Evolutionary conservation across 495 filamentous ascomycete genomes (phyloP).

Genomic region (Trichocladium uniseriatum): DNA sequence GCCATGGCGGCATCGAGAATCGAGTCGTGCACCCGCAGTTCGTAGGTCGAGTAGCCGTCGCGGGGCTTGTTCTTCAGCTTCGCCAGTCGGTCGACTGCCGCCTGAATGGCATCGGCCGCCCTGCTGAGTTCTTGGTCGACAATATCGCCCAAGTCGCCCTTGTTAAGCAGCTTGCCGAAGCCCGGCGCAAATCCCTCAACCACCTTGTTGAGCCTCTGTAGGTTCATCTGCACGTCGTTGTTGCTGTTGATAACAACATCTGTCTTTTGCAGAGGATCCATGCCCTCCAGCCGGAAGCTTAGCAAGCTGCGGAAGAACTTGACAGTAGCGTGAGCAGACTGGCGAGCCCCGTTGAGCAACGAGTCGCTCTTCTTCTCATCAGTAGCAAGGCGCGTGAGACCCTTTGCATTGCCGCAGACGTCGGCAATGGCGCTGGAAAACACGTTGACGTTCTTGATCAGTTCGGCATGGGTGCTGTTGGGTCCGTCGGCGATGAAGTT

Average conservation of each 20-base stretch:
- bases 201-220: conserved; percentile 85
- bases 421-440: conserved; percentile 88
- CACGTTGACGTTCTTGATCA: conserved; percentile 85
- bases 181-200: conserved; percentile 84
- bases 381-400: conserved; percentile 83
- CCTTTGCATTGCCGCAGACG: conserved; percentile 93
- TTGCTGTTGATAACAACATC: conserved; percentile 96
- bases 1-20: conserved; percentile 92
- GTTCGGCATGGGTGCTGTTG: conserved; percentile 79
- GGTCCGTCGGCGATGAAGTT: conserved; percentile 96
- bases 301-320: conserved; percentile 92
- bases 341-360: conserved; percentile 67
- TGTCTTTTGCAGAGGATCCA: conserved; percentile 81
- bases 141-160: conserved; percentile 84
- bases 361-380: conserved; percentile 90
- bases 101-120: conserved; percentile 92
- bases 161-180: conserved; percentile 66
- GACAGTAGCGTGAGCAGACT: conserved; percentile 79
- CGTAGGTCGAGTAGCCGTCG: conserved; percentile 92
- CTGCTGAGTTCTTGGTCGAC: conserved; percentile 87
- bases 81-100: conserved; percentile 75
- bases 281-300: conserved; percentile 83
- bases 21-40: conserved; percentile 85
- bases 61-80: conserved; percentile 90
- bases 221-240: conserved; percentile 81